Percentiles rank a stretch among this genome's conserved stretches.
These are phyloP conservation scores for Styphnolobium japonicum DNA, from an alignment of 306 rosid genomes.

Conservation along the genomic window DNA sequence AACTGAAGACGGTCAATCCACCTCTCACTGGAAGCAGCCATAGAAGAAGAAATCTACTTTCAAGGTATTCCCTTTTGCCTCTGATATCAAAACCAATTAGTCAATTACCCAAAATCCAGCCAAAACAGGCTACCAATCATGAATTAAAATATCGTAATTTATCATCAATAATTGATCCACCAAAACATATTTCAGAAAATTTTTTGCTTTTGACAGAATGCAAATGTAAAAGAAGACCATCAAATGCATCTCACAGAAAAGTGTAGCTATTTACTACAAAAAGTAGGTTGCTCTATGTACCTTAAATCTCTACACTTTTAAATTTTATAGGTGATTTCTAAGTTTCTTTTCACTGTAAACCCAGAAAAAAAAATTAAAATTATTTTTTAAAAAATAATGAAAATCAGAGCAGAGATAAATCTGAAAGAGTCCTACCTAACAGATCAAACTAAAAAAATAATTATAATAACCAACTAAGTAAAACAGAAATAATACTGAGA, in stretches of 20 bases:
- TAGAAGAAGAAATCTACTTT: conserved; percentile 36
- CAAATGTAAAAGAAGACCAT: neutral
- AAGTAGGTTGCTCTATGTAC: neutral
- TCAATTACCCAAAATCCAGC: conserved; percentile 33
- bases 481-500: conserved; percentile 12
- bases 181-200: neutral
- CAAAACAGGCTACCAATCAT: conserved; percentile 59
- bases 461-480: too few relatives aligned
- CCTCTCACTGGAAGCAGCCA: conserved; percentile 64
- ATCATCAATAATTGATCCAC: neutral
- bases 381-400: neutral
- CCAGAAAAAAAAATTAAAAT: neutral
- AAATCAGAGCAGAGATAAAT: conserved; percentile 1
- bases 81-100: conserved; percentile 22
- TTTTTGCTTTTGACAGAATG: conserved; percentile 15
- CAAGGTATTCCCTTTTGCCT: conserved; percentile 1
- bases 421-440: neutral
- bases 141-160: conserved; percentile 52
- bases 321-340: neutral
- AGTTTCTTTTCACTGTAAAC: neutral
- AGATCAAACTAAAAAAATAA: neutral
- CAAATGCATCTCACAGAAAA: conserved; percentile 26
- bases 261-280: neutral
- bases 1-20: conserved; percentile 74
- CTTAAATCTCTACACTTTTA: neutral